phyloP scores from a whole-genome alignment of 768 basidiomycete genomes.

The Serpula lacrymans region DNA sequence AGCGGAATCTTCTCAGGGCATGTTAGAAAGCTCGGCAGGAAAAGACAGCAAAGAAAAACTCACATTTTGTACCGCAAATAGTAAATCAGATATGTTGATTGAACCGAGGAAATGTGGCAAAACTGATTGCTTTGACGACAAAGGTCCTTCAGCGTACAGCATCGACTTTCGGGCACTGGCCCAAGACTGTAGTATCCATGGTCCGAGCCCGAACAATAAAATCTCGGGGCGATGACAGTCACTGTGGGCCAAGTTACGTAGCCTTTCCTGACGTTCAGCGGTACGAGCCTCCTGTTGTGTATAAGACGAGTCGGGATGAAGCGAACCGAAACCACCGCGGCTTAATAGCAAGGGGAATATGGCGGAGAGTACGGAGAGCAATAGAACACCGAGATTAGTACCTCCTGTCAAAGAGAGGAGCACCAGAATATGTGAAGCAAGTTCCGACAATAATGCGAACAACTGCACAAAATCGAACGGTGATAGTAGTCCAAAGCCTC shows the following conservation, averaged over 20 bases:
- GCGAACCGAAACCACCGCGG: constrained; percentile 42
- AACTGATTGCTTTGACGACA: constrained; percentile 32
- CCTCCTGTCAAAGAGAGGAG: constrained; percentile 60
- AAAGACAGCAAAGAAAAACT: constrained; percentile 26
- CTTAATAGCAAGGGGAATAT: constrained; percentile 57
- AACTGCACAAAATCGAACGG: constrained; percentile 78
- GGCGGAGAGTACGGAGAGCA: constrained; percentile 60
- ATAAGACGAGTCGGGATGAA: constrained; percentile 41
- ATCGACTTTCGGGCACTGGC: constrained; percentile 57
- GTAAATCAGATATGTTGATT: constrained; percentile 60
- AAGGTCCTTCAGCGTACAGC: constrained; percentile 51
- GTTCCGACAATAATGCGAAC: constrained; percentile 66
- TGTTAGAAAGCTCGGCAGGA: constrained; percentile 2
- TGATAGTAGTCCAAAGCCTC: constrained; percentile 75
- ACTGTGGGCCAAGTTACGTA: constrained; percentile 73
- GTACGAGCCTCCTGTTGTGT: constrained; percentile 58
- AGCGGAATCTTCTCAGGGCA: constrained; percentile 58
- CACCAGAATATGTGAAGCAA: constrained; percentile 67
- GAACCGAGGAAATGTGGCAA: constrained; percentile 48
- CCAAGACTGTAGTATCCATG: constrained; percentile 85
- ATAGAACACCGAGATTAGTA: constrained; percentile 50
- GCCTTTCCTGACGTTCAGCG: constrained; percentile 67
- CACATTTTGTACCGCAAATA: constrained; percentile 69
- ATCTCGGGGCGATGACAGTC: constrained; percentile 79
- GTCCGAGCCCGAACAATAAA: constrained; percentile 75